Base-by-base conservation (phyloP, 345 rosid species). In the Dipteronia sinensis region DNA sequence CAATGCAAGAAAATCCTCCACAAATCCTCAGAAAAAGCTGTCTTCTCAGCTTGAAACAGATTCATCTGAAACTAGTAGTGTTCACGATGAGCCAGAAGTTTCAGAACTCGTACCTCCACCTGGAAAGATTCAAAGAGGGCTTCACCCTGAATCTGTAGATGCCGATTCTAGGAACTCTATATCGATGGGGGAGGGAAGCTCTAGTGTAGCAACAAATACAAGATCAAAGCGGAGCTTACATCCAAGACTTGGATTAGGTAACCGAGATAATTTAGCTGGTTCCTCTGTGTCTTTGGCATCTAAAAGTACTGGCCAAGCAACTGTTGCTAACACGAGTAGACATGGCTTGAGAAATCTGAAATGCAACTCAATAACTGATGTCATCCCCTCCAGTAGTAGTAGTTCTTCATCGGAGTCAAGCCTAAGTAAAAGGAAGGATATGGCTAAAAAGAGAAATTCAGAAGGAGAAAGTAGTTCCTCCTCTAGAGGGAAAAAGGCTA, bases 381-480 rank as follows among this genome's bases (percentile, higher is more conserved):
- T 82, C 76, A 75, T 72, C 74, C 83, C 88, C 27, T 76, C 88
- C 40, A 70, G 71, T 74, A 81, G 90, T 72, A 82, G 90, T 72
- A 82, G 85, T 72, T 78, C 90, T 40, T 87, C 88, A 56, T 72
- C 89, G 47, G 92, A 90, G 53, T 86, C 89, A 81, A 85, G 78
- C 70, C 69, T 78, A 31, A 77, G 71, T 72, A 82, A 83, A 76
- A 87, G 83, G 82, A 87, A 81, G 69, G 90, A 85, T 67, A 47
- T 74, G 6, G 10, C 76, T 4, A 90, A 81, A 74, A 91, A 84
- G 85, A 88, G 89, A 83, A 85, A 42, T 70, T 81, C 74, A 79
- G 91, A 86, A 58, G 94, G 88, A 74, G 95, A 89, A 81, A 83
- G 94, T 74, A 92, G 97, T 82, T 85, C 92, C 59, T 86, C 90